Percentiles rank a stretch among this genome's conserved stretches.
Conservation (phyloP, 495 filamentous ascomycete species). For the Xylaria cubensis region DNA sequence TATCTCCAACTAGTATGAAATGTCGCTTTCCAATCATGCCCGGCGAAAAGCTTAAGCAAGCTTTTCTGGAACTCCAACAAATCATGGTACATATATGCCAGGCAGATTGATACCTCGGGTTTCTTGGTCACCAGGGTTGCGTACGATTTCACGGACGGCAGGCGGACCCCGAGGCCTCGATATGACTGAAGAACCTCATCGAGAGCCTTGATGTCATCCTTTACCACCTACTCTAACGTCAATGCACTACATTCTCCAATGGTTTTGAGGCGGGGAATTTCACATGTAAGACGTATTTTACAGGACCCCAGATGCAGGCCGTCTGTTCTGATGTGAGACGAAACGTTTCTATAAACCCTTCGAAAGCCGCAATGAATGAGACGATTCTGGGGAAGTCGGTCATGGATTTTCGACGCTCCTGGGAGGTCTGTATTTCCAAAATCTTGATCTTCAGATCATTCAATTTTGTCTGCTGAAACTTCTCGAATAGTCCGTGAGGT, state of each 20-base stretch:
- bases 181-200: slow-evolving; percentile 53
- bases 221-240: slow-evolving; percentile 38
- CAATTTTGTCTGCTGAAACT: slow-evolving; percentile 38
- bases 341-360: slow-evolving; percentile 41
- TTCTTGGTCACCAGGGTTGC: slow-evolving; percentile 38
- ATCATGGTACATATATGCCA: slow-evolving; percentile 52
- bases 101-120: slow-evolving; percentile 37
- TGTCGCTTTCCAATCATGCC: slow-evolving; percentile 41
- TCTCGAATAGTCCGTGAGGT: slow-evolving; percentile 32
- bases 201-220: slow-evolving; percentile 42
- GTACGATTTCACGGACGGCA: slow-evolving; percentile 48
- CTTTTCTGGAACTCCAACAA: slow-evolving; percentile 52
- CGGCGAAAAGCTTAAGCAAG: slow-evolving; percentile 44
- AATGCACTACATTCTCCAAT: not conserved
- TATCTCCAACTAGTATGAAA: slow-evolving; percentile 50
- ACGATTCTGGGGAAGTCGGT: slow-evolving; percentile 46
- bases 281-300: slow-evolving; percentile 41
- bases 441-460: slow-evolving; percentile 42
- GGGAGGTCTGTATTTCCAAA: slow-evolving; percentile 43
- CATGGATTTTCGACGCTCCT: slow-evolving; percentile 41
- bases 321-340: slow-evolving; percentile 42
- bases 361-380: slow-evolving; percentile 51
- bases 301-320: slow-evolving; percentile 51
- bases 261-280: not conserved
- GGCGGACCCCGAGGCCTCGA: slow-evolving; percentile 46